Conservation (phyloP, 2,329 filamentous ascomycete species). For the Didymellaceae sp. region DNA sequence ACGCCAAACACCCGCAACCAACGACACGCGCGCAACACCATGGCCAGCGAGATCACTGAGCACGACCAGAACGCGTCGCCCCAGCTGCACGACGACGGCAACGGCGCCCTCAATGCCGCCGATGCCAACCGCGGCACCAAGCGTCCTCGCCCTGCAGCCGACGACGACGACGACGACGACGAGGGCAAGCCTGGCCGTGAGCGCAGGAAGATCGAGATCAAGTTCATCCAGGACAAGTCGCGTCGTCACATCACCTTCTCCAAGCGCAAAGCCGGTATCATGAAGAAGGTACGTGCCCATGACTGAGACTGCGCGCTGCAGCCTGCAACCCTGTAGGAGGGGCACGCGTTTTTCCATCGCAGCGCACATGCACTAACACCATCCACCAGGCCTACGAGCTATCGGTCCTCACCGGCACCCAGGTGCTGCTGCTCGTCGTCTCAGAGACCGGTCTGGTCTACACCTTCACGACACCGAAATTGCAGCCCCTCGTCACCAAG, state of each 20-base stretch:
- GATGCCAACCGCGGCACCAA: slow-evolving; percentile 83
- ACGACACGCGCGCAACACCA: slow-evolving; percentile 37
- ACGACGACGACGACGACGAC: slow-evolving; percentile 97
- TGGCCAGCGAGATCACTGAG: slow-evolving; percentile 58
- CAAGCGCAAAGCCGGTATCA: slow-evolving; percentile 99
- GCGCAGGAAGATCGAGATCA: slow-evolving; percentile 99
- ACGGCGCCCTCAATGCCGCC: slow-evolving; percentile 58
- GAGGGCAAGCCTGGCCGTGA: slow-evolving; percentile 98
- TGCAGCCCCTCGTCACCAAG: slow-evolving; percentile 97
- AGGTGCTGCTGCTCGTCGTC: slow-evolving; percentile 94
- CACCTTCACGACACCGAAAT: slow-evolving; percentile 97
- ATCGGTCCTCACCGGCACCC: slow-evolving; percentile 95
- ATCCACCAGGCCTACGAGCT: slow-evolving; percentile 84
- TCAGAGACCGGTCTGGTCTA: slow-evolving; percentile 98
- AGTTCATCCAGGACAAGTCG: slow-evolving; percentile 99
- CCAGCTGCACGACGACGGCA: slow-evolving; percentile 60
- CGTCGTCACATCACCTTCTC: slow-evolving; percentile 99
- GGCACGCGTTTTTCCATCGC: background rate
- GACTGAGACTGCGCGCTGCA: background rate
- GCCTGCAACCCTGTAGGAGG: background rate
- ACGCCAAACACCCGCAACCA: slow-evolving; percentile 46
- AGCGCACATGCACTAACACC: slow-evolving; percentile 2
- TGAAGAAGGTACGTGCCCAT: slow-evolving; percentile 88
- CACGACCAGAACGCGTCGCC: slow-evolving; percentile 60
- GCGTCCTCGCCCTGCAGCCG: slow-evolving; percentile 79